Base-by-base conservation (phyloP, 2,329 filamentous ascomycete species). In the Pseudogymnoascus sp. region DNA sequence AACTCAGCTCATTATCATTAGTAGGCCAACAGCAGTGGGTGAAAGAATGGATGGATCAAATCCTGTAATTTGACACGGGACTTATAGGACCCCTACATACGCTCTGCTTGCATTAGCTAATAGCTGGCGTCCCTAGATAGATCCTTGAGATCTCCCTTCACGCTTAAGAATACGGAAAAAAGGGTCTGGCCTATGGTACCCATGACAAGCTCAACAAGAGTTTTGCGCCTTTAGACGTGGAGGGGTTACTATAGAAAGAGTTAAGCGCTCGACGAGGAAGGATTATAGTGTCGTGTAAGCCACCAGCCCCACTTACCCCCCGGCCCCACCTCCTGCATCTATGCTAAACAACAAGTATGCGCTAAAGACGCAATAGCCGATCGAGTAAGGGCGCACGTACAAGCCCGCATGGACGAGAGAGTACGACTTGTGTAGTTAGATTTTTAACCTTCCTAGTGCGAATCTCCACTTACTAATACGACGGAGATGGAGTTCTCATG, bases 341-440 rank as follows among this genome's bases (percentile, higher is more conserved):
- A n/a, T 43, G 54, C 37, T 45, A 16, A 45, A 13, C 8, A 21
- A 21, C 19, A 23, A 68, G 64, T 65, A 13, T 68, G 62, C 60
- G 62, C 65, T 1, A 16, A 64, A 31, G 34, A 14, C 39, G 31
- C 39, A 11, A 31, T 68, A 8, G 62, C 62, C 6, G 36, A 65
- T 25, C 60, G 61, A 34, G 62, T 43, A 23, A 54, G 64, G 10
- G 61, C 6, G 39, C n/a, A 64, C 25, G 60, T 66, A 16, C 61
- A 62, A 39, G 41, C 45, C 48, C 48, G 14, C 41, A 66, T 66
- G 45, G 57, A 65, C 34, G 62, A 64, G 23, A 7, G 61, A 41
- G 63, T 68, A 19, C 61, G 67, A 21, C 51, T 68, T 2, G 65
- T 68, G 3, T 57, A 68, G 57, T 39, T 68, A 36, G 65, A 67